Evolutionary conservation across 2,329 filamentous ascomycete genomes (phyloP).

Genomic region (Fusarium marasasianum): DNA sequence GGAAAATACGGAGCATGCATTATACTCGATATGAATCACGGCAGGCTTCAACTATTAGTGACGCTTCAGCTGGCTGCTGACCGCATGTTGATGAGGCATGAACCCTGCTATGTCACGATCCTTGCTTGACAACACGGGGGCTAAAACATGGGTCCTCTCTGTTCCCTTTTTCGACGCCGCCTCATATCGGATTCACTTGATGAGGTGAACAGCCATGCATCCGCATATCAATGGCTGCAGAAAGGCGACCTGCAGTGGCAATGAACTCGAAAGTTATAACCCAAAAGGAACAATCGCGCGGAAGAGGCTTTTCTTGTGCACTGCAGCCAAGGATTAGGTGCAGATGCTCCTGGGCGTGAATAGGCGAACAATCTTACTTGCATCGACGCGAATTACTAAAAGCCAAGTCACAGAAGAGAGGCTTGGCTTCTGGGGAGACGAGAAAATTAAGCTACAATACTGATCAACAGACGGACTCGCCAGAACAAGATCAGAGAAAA

Average conservation of each 20-base stretch:
- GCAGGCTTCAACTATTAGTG: background rate
- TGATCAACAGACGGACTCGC: slow-evolving; percentile 30
- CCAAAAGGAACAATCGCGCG: background rate
- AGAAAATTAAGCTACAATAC: slow-evolving; percentile 10
- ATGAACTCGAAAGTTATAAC: slow-evolving; percentile 3
- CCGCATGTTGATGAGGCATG: slow-evolving; percentile 31
- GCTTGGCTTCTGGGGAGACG: slow-evolving; percentile 4
- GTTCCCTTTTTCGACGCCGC: background rate
- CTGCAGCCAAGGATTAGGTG: background rate
- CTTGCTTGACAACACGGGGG: slow-evolving; percentile 13
- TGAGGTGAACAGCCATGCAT: background rate
- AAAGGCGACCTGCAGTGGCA: background rate
- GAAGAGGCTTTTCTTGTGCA: background rate
- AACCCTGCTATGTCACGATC: slow-evolving; percentile 17
- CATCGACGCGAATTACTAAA: slow-evolving; percentile 23
- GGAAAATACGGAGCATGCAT: background rate
- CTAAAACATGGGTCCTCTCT: slow-evolving; percentile 14
- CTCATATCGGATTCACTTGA: slow-evolving; percentile 5
- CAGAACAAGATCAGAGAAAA: slow-evolving; percentile 33
- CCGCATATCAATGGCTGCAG: background rate
- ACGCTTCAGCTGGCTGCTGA: slow-evolving; percentile 26
- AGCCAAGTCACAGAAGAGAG: background rate
- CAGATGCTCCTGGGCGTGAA: background rate
- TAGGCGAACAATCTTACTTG: slow-evolving; percentile 19
- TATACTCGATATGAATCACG: background rate